phyloP scores from a whole-genome alignment of 345 rosid genomes.

The Rhodamnia argentea region DNA sequence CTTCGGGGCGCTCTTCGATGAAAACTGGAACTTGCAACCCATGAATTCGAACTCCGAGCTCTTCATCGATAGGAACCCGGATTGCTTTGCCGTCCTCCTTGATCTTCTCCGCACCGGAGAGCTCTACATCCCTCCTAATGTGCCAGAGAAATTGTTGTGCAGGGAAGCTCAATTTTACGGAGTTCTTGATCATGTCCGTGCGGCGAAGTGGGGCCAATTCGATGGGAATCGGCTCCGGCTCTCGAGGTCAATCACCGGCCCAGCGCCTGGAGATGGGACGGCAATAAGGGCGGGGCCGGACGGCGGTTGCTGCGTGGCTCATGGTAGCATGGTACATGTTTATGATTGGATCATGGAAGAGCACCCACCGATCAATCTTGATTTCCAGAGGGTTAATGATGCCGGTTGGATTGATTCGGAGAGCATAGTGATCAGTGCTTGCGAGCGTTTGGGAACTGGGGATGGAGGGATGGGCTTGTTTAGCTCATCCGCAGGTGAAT shows the following conservation, averaged over 20 bases:
- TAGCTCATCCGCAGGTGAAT: constrained; percentile 56
- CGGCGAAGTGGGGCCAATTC: constrained; percentile 76
- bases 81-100: constrained; percentile 82
- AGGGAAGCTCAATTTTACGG: constrained; percentile 87
- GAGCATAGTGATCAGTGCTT: constrained; percentile 54
- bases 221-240: constrained; percentile 72
- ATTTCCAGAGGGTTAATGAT: constrained; percentile 87
- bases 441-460: constrained; percentile 69
- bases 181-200: constrained; percentile 57
- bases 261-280: constrained; percentile 92
- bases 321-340: constrained; percentile 84
- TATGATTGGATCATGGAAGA: constrained; percentile 90
- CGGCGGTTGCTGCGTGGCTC: constrained; percentile 94
- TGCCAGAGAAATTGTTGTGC: constrained; percentile 64
- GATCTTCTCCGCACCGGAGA: constrained; percentile 99
- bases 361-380: constrained; percentile 64
- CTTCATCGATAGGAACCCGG: constrained; percentile 85
- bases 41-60: constrained; percentile 15
- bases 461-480: constrained; percentile 98
- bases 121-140: constrained; percentile 50
- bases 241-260: constrained; percentile 51
- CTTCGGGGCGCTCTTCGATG: constrained; percentile 79
- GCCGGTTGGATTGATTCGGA: constrained; percentile 69
- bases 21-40: constrained; percentile 50
- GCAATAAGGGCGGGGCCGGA: constrained; percentile 90